Conservation (phyloP, 495 filamentous ascomycete species). For the Glarea lozoyensis region DNA sequence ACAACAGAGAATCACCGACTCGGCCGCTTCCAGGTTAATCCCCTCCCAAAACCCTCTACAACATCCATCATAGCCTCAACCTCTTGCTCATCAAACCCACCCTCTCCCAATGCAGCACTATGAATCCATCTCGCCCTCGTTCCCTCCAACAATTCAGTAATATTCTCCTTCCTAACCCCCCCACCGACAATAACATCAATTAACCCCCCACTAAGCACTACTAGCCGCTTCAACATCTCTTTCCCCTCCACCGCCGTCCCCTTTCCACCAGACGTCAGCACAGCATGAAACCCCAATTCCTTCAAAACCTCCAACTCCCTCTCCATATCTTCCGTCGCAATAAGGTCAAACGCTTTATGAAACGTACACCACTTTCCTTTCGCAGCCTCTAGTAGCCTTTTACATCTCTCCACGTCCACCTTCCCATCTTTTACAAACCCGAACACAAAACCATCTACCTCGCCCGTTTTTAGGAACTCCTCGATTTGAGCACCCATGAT, state of each 20-base stretch:
- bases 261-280: conserved; percentile 40
- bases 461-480: conserved; percentile 24
- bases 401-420: conserved; percentile 30
- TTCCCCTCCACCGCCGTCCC: conserved; percentile 31
- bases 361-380: conserved; percentile 40
- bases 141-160: conserved; percentile 20
- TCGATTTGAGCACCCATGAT: conserved; percentile 31
- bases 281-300: conserved; percentile 32
- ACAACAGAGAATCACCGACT: no score
- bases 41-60: conserved; percentile 6
- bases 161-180: conserved; percentile 30
- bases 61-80: conserved; percentile 1
- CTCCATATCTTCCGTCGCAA: conserved; percentile 23
- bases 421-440: conserved; percentile 30
- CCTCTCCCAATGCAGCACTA: conserved; percentile 29
- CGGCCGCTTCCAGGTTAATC: no score
- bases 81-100: not conserved
- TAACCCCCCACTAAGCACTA: conserved; percentile 7
- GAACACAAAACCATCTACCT: conserved; percentile 43
- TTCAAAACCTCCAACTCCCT: conserved; percentile 26
- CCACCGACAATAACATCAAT: conserved; percentile 19
- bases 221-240: conserved; percentile 14
- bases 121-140: conserved; percentile 27
- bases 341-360: conserved; percentile 42
- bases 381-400: conserved; percentile 31